These are phyloP conservation scores for Boletus coccyginus DNA, from an alignment of 768 basidiomycete genomes.

Conservation along the genomic window DNA sequence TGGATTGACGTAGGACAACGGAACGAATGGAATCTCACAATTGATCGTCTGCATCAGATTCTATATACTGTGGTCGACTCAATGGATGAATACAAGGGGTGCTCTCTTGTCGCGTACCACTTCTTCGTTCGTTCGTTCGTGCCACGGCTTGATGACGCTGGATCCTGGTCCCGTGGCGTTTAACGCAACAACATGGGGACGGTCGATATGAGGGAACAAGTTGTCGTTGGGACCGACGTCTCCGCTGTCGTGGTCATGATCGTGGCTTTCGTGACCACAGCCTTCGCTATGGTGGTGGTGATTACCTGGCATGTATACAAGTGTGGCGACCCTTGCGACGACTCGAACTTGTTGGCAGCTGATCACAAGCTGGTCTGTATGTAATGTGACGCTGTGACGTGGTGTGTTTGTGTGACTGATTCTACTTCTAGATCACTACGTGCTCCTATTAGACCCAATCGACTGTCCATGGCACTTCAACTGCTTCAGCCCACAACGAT, in stretches of 20 bases:
- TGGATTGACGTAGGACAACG: background rate
- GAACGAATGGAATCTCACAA: constrained; percentile 46
- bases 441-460: no score
- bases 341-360: no score
- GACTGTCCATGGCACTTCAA: background rate
- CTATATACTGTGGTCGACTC: constrained; percentile 54
- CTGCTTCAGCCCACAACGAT: background rate
- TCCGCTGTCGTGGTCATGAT: constrained; percentile 53
- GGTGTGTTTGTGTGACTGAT: no score
- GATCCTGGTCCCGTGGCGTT: constrained; percentile 57
- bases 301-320: constrained; percentile 16
- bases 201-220: constrained; percentile 74
- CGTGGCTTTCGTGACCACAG: constrained; percentile 59
- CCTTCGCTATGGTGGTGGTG: constrained; percentile 46
- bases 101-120: constrained; percentile 43
- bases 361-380: no score
- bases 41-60: constrained; percentile 91
- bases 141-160: constrained; percentile 84
- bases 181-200: constrained; percentile 74
- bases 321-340: no score
- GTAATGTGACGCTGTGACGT: no score
- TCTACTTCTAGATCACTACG: no score
- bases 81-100: constrained; percentile 1
- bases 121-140: constrained; percentile 67
- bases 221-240: constrained; percentile 60